Conservation (phyloP, 2,329 filamentous ascomycete genomes). For the Claviceps humidiphila region DNA sequence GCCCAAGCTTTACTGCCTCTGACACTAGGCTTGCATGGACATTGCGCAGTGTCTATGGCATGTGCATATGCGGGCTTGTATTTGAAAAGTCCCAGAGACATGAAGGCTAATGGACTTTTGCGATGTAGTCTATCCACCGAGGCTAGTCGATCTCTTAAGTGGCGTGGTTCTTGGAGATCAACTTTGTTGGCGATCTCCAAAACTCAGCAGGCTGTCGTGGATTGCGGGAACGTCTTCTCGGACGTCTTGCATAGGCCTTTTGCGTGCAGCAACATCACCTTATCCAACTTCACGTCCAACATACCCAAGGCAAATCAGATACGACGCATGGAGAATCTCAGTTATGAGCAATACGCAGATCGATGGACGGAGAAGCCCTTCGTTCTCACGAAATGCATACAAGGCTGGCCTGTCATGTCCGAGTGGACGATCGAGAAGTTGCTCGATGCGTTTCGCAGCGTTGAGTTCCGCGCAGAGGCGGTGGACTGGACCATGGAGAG, state of each 20-base stretch:
- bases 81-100: not conserved
- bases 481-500: conserved; percentile 82
- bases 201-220: conserved; percentile 41
- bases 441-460: conserved; percentile 46
- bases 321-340: conserved; percentile 51
- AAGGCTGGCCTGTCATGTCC: conserved; percentile 63
- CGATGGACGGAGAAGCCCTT: conserved; percentile 74
- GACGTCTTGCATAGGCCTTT: conserved; percentile 85
- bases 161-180: conserved; percentile 75
- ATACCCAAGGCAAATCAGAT: conserved; percentile 70
- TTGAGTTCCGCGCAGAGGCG: conserved; percentile 75
- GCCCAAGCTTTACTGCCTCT: not conserved
- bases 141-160: conserved; percentile 29
- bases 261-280: conserved; percentile 64
- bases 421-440: conserved; percentile 63
- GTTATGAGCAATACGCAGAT: conserved; percentile 58
- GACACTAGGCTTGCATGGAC: conserved; percentile 4
- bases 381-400: conserved; percentile 70
- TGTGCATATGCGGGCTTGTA: not conserved
- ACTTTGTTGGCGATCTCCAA: conserved; percentile 52
- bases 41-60: not conserved
- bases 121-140: conserved; percentile 14
- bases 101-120: not conserved
- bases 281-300: conserved; percentile 51
- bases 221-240: conserved; percentile 73